Percentiles rank a stretch among this genome's conserved stretches.
Conservation (phyloP, 2,329 filamentous ascomycete species). For the Pezicula radicicola region DNA sequence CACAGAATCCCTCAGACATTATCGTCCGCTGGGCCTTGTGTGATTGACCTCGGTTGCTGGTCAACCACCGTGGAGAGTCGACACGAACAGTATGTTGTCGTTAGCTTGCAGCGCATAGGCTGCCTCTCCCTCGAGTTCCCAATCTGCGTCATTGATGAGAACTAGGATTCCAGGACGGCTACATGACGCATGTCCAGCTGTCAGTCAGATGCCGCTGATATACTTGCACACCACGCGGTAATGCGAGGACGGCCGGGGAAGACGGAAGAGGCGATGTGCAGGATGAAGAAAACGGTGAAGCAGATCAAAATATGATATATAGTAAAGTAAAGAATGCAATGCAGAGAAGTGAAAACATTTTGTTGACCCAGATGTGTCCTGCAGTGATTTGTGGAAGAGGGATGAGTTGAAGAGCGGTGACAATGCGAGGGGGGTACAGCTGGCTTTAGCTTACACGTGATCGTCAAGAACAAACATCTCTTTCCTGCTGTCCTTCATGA, state of each 20-base stretch:
- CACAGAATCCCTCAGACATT: no score
- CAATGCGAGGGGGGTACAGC: conserved; percentile 6
- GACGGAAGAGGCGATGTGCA: not conserved
- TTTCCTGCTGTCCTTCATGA: conserved; percentile 82
- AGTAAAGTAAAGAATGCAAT: conserved; percentile 1
- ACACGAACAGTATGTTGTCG: conserved; percentile 94
- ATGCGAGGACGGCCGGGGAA: conserved; percentile 1
- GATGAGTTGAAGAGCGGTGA: conserved; percentile 14
- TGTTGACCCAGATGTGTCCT: conserved; percentile 8
- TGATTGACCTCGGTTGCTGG: not conserved
- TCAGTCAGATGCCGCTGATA: conserved; percentile 11
- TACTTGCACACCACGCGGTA: not conserved
- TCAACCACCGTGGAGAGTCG: conserved; percentile 90
- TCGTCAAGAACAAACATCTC: conserved; percentile 88
- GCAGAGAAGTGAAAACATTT: conserved; percentile 4
- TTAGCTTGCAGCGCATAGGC: conserved; percentile 76
- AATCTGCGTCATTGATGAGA: conserved; percentile 95
- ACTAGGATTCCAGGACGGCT: conserved; percentile 95
- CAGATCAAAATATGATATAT: conserved; percentile 9
- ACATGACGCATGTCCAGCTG: conserved; percentile 20
- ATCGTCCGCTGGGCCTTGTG: no score
- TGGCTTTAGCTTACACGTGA: conserved; percentile 66
- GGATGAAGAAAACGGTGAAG: conserved; percentile 6
- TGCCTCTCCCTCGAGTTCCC: conserved; percentile 96
- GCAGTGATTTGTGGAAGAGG: conserved; percentile 9